A percentile compares a stretch with the other conserved stretches of the same genome.
Evolutionary conservation across 1,139 yeast genomes (phyloP).

Genomic region (Taphrina communis): DNA sequence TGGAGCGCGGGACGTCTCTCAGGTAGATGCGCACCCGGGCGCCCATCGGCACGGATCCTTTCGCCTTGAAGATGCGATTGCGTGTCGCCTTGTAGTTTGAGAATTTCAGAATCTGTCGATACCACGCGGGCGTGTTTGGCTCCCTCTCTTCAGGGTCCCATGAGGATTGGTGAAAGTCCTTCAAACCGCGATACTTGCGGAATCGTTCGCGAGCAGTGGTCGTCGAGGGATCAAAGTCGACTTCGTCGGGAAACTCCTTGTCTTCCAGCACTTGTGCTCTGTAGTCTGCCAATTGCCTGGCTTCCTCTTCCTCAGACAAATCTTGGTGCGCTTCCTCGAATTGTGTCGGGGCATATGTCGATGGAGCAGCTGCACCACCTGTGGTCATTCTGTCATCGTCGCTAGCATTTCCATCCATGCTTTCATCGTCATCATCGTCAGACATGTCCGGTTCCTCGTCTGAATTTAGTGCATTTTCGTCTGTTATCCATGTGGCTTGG

Average conservation of each 20-base stretch:
- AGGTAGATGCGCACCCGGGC: conserved; percentile 65
- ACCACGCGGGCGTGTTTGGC: conserved; percentile 73
- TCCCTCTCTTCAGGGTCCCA: conserved; percentile 92
- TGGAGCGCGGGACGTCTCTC: conserved; percentile 61
- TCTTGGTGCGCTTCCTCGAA: conserved; percentile 72
- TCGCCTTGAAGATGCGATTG: conserved; percentile 70
- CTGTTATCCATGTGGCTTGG: conserved; percentile 88
- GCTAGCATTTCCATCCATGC: conserved; percentile 48
- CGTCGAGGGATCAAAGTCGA: conserved; percentile 72
- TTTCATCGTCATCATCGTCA: conserved; percentile 55
- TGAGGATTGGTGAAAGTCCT: conserved; percentile 74
- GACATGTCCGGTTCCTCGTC: conserved; percentile 54
- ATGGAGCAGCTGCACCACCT: conserved; percentile 49
- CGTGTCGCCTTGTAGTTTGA: conserved; percentile 79
- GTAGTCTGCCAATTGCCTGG: conserved; percentile 70
- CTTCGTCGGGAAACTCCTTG: conserved; percentile 92
- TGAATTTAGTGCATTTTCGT: conserved; percentile 60
- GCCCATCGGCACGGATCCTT: conserved; percentile 69
- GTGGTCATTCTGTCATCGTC: conserved; percentile 49
- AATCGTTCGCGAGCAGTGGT: conserved; percentile 73
- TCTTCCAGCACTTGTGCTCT: conserved; percentile 74
- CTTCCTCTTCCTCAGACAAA: conserved; percentile 80
- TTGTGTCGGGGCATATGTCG: conserved; percentile 56
- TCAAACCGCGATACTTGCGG: conserved; percentile 81
- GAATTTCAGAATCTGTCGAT: conserved; percentile 76